These are phyloP conservation scores for Citrus hindsii DNA, from an alignment of 345 rosid species.

Conservation along the genomic window DNA sequence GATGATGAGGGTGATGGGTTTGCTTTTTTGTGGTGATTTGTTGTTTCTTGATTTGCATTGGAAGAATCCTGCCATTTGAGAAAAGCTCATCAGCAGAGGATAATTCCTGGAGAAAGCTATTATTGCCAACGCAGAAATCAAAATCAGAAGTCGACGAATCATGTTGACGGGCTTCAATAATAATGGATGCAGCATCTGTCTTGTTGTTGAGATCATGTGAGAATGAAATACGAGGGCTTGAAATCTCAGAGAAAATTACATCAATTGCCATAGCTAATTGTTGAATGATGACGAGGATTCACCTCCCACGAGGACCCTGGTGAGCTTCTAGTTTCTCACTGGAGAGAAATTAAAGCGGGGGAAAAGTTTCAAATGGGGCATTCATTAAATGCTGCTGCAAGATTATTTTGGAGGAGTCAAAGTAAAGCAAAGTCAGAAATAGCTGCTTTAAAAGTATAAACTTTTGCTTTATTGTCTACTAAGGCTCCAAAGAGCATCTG, in stretches of 20 bases:
- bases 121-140: constrained; percentile 57
- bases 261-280: constrained; percentile 59
- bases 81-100: constrained; percentile 89
- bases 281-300: too few species aligned
- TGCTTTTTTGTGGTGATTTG: neutral
- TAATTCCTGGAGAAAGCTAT: constrained; percentile 42
- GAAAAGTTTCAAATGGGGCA: constrained; percentile 24
- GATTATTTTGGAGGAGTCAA: constrained; percentile 20
- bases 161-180: neutral
- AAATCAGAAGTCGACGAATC: constrained; percentile 37
- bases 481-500: neutral
- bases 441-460: constrained; percentile 34
- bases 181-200: constrained; percentile 18
- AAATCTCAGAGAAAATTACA: constrained; percentile 57
- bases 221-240: constrained; percentile 66
- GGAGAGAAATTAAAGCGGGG: constrained; percentile 20
- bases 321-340: neutral
- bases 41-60: constrained; percentile 55
- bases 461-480: neutral
- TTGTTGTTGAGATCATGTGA: constrained; percentile 61
- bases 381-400: constrained; percentile 15
- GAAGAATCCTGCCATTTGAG: constrained; percentile 80
- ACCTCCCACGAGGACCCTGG: too few species aligned
- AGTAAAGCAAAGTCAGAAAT: constrained; percentile 43
- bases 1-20: constrained; percentile 13